Base-by-base conservation (phyloP, 2,329 filamentous ascomycete genomes). In the Aspergillus quadrilineatus region DNA sequence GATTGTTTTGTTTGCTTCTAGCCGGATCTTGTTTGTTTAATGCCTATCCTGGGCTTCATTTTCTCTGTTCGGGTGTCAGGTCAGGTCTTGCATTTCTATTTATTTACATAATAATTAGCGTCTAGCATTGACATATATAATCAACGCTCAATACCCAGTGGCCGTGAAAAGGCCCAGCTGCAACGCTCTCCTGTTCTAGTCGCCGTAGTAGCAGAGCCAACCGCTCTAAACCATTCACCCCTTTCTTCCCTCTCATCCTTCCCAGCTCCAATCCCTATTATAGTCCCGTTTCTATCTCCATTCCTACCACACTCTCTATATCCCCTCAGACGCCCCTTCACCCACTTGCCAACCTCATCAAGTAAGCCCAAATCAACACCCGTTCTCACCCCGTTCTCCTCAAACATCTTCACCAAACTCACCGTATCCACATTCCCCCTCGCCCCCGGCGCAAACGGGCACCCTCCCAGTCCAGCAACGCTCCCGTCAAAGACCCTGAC, bases 401-500 rank as follows among this genome's bases (percentile, higher is more conserved):
- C 62, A 37, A 74, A 74, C 63, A 89, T 87, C 68, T 93, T 90
- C 1, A 94, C 87, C 74, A 95, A 75, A 69, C 94, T 89, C 74
- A 95, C 91, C 0, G 90, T 92, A 1, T 89, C 86, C 12, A 93
- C 89, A 70, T 95, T 96, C 1, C 91, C 91, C 42, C 90, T 94
- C 0, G 90, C 90, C 0, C 91, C 91, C 0, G 90, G 90, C 61
- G 87, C 89, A 69, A 90, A 96, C 0, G 91, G 91, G 69, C 91
- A 95, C 0, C 91, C 91, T 1, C 91, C 91, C 0, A 96, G 79
- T 0, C 91, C 90, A 2, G 85, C 89, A 1, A 95, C 89, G 53
- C 88, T 89, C 61, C 84, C 85, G 68, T 96, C 91, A 69, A 95
- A 94, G 0, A 84, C 89, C 34, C 89, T 78, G 41, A 95, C 83